Evolutionary conservation across 108 stramenopile genomes (phyloP).

Genomic region (Licmophora abbreviata): DNA sequence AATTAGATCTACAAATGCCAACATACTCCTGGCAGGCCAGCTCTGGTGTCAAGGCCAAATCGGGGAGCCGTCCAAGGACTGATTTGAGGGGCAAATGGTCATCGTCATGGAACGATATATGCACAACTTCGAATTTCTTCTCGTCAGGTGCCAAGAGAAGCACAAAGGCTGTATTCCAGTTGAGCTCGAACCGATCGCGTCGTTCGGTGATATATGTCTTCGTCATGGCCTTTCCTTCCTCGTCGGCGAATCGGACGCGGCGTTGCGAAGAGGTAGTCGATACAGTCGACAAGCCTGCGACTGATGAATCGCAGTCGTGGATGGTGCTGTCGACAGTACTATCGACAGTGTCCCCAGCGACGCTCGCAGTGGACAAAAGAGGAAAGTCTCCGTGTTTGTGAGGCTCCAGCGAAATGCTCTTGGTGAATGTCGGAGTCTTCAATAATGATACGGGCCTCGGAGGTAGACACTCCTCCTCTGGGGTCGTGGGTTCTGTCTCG

Average conservation of each 20-base stretch:
- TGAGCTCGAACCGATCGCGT: not conserved
- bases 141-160: conserved; percentile 10
- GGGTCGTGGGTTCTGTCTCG: no score
- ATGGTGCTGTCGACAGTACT: no score
- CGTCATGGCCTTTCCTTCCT: conserved; percentile 13
- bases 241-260: conserved; percentile 19
- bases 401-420: no score
- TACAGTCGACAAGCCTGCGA: no score
- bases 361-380: no score
- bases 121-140: conserved; percentile 21
- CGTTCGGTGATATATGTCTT: not conserved
- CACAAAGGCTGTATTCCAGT: conserved; percentile 5
- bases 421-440: no score
- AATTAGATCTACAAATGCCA: not conserved
- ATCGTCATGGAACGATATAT: conserved; percentile 1
- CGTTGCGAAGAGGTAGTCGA: no score
- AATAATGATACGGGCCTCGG: no score
- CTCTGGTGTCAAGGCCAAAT: not conserved
- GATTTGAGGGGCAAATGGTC: not conserved
- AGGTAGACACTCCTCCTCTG: no score
- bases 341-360: no score
- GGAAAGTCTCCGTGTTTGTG: no score
- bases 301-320: no score
- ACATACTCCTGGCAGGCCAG: not conserved
- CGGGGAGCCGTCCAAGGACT: not conserved